phyloP scores from a whole-genome alignment of 2,329 filamentous ascomycete species.

The Passalora sequoiae region DNA sequence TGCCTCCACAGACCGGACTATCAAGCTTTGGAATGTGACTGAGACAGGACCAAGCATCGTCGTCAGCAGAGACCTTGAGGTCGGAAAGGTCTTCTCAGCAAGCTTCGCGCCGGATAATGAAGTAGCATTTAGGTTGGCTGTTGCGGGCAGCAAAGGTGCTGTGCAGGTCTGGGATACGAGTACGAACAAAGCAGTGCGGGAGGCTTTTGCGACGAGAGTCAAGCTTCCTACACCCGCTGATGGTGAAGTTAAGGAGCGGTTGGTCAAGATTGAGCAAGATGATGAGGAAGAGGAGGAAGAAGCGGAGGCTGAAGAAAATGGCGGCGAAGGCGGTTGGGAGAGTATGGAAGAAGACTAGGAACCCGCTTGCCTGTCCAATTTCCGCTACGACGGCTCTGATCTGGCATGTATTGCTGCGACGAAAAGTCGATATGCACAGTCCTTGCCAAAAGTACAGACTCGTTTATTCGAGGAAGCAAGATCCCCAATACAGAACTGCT shows the following conservation, averaged over 20 bases:
- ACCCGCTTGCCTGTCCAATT: too few relatives aligned
- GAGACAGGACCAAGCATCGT: conserved; percentile 81
- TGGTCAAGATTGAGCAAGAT: conserved; percentile 65
- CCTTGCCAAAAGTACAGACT: too few relatives aligned
- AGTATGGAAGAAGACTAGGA: conserved; percentile 35
- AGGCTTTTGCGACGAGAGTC: conserved; percentile 72
- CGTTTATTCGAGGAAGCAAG: too few relatives aligned
- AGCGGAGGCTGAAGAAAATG: conserved; percentile 49
- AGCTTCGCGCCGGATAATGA: conserved; percentile 84
- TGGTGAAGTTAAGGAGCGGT: conserved; percentile 64
- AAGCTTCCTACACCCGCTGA: conserved; percentile 46
- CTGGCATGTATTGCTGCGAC: too few relatives aligned
- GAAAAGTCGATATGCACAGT: too few relatives aligned
- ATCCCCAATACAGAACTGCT: too few relatives aligned
- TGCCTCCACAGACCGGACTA: conserved; percentile 86
- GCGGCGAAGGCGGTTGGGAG: conserved; percentile 33
- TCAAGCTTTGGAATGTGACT: conserved; percentile 90
- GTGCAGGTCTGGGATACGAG: conserved; percentile 96
- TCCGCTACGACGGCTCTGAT: too few relatives aligned
- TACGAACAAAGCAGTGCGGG: conserved; percentile 81
- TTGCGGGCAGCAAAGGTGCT: conserved; percentile 88
- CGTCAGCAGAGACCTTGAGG: conserved; percentile 82
- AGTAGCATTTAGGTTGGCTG: conserved; percentile 85
- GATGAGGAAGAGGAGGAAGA: conserved; percentile 60
- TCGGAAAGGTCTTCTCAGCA: conserved; percentile 90